Base-by-base conservation (phyloP, 768 basidiomycete species). In the Rhizopogon sp. region DNA sequence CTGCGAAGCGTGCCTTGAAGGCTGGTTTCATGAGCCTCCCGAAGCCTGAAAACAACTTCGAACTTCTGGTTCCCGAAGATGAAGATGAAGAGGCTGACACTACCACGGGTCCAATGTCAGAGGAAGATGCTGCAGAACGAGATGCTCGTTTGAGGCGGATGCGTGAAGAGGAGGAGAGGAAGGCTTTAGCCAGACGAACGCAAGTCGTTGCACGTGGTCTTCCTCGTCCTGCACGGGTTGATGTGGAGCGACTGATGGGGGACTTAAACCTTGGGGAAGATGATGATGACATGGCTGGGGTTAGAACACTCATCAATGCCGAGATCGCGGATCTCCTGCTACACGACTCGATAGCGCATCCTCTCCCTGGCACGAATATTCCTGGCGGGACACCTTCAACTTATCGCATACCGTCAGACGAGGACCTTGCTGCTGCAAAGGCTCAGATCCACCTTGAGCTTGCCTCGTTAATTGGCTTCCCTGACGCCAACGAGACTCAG, bases 11-110 rank as follows among this genome's bases (percentile, higher is more conserved):
- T 39, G 83, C 88, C 1, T 79, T 98, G 50, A 79, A 88, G 61
- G 81, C 84, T 9, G 90, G 88, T 5, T 98, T 98, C 72, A 79
- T 79, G 72, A 85, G 70, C 57, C 76, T 99, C 14, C 97, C 97
- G 0, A 86, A 85, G 60, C 94, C 97, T 0, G 93, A 98, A 74
- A 98, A 98, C 69, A 96, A 98, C 70, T 98, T 98, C 62, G 95
- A 98, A 72, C 74, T 99, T 44, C 80, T 95, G 42, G 85, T 96
- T 8, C 92, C 91, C 2, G 95, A 96, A 60, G 90, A 93, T 16
- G 90, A 93, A 51, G 47, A 49, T 1, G 89, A 82, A 10, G 80
- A 76, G 9, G 77, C 71, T 5, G 64, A 63, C 11, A 72, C 60
- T 6, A 54, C 39, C 10, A 60, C 49, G 22, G 58, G 51, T 7